These are phyloP conservation scores for Artemisia argyi DNA, from an alignment of 129 eudicot genomes.

Conservation along the genomic window DNA sequence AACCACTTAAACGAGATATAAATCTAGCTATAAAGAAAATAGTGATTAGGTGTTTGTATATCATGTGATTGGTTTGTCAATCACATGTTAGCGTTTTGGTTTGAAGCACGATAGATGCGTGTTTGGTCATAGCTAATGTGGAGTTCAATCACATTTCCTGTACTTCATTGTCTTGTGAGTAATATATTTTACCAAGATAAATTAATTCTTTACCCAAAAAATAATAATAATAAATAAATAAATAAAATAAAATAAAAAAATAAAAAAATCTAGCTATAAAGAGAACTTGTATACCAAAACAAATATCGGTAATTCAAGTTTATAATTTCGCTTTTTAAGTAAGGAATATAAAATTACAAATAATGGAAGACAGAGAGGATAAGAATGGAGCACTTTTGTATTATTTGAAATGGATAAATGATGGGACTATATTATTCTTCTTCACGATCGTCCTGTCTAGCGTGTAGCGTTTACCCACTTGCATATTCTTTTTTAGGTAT, in stretches of 20 bases:
- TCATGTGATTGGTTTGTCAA: too few species aligned
- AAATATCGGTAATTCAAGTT: background rate
- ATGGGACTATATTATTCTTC: background rate
- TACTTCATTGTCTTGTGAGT: too few species aligned
- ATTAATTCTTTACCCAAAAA: too few species aligned
- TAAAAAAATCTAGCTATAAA: background rate
- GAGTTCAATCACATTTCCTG: too few species aligned
- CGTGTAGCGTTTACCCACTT: constrained; percentile 1
- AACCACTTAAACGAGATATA: too few species aligned
- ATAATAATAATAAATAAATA: too few species aligned
- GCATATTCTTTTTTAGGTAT: background rate
- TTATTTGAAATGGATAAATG: background rate
- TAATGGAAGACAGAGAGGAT: constrained; percentile 10
- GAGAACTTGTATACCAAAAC: background rate
- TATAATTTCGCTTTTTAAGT: background rate
- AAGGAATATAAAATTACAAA: background rate
- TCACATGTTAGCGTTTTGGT: too few species aligned
- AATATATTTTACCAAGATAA: too few species aligned
- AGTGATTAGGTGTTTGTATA: too few species aligned
- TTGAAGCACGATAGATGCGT: too few species aligned
- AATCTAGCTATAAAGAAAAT: background rate
- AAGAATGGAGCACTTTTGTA: constrained; percentile 6
- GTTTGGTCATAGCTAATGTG: too few species aligned
- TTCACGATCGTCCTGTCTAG: background rate
- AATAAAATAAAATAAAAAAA: too few species aligned